Conservation (phyloP, 768 basidiomycete genomes). For the Phylloporus arenicola region DNA sequence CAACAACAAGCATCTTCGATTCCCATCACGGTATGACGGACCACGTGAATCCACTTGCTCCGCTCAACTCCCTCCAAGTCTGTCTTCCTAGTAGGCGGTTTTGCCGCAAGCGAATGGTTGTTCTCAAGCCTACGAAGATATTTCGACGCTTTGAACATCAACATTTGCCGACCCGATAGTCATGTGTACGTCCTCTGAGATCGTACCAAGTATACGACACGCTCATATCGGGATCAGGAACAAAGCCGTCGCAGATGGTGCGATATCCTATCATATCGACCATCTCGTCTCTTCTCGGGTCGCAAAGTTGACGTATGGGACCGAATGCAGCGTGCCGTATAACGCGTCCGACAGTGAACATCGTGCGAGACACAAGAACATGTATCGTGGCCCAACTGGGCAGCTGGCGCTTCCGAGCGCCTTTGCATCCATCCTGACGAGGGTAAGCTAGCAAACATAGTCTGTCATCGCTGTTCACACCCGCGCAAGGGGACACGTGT, state of each 20-base stretch:
- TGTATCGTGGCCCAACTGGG: slow-evolving; percentile 35
- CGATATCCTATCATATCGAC: slow-evolving; percentile 39
- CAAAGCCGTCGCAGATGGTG: slow-evolving; percentile 53
- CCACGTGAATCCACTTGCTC: neutral
- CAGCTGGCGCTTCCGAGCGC: slow-evolving; percentile 34
- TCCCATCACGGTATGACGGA: slow-evolving; percentile 29
- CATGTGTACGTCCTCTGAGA: slow-evolving; percentile 41
- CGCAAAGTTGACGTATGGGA: slow-evolving; percentile 45
- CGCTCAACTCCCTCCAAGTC: slow-evolving; percentile 15
- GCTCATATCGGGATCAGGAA: slow-evolving; percentile 28
- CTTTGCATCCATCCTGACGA: slow-evolving; percentile 40
- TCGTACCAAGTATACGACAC: neutral
- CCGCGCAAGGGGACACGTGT: slow-evolving; percentile 39
- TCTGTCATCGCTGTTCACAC: neutral
- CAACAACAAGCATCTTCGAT: slow-evolving; percentile 29
- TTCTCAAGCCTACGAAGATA: slow-evolving; percentile 37
- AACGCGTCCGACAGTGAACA: slow-evolving; percentile 39
- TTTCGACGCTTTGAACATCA: slow-evolving; percentile 36
- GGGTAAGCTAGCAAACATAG: slow-evolving; percentile 22
- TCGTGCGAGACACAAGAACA: slow-evolving; percentile 26
- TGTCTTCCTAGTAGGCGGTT: slow-evolving; percentile 51
- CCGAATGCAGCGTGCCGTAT: slow-evolving; percentile 34
- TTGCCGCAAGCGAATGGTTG: slow-evolving; percentile 47
- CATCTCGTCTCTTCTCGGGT: slow-evolving; percentile 46
- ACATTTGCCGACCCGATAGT: slow-evolving; percentile 46